Evolutionary conservation across 495 filamentous ascomycete species (phyloP).

Genomic region (Penicillium dipodomyicola): DNA sequence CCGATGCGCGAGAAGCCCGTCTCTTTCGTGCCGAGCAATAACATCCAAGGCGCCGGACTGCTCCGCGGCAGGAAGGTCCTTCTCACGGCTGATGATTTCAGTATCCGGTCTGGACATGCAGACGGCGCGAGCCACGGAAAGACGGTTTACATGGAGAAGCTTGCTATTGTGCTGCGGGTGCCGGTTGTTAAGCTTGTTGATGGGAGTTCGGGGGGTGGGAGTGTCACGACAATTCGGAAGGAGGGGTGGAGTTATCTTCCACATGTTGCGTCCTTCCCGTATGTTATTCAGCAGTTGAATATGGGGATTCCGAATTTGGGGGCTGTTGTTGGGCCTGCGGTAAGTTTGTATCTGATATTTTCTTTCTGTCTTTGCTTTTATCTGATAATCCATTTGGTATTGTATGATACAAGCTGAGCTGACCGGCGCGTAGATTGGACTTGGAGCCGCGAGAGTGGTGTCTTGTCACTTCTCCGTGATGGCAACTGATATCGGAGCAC

Average conservation of each 20-base stretch:
- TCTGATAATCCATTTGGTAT: background rate
- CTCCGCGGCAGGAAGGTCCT: constrained; percentile 53
- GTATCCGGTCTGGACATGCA: constrained; percentile 61
- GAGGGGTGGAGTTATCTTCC: constrained; percentile 58
- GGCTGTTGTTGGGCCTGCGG: constrained; percentile 59
- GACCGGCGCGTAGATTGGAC: constrained; percentile 46
- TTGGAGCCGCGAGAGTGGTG: constrained; percentile 59
- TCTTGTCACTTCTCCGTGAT: constrained; percentile 65
- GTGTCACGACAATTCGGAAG: constrained; percentile 56
- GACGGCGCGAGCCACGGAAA: constrained; percentile 57
- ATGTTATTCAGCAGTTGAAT: constrained; percentile 57
- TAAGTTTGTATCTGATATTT: constrained; percentile 18
- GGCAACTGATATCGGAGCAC: constrained; percentile 57
- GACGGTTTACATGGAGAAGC: constrained; percentile 59
- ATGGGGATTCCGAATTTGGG: constrained; percentile 61
- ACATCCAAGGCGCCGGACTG: constrained; percentile 50
- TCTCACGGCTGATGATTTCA: constrained; percentile 62
- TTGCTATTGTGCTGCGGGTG: constrained; percentile 48
- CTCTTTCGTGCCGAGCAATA: constrained; percentile 53
- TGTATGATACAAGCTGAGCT: background rate
- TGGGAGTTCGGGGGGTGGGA: constrained; percentile 60
- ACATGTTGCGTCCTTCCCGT: constrained; percentile 47
- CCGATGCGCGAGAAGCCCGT: constrained; percentile 49
- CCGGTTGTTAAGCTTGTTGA: constrained; percentile 63
- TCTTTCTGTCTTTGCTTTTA: background rate